These are phyloP conservation scores for Cryomyces antarcticus DNA, from an alignment of 495 filamentous ascomycete genomes.

Conservation along the genomic window DNA sequence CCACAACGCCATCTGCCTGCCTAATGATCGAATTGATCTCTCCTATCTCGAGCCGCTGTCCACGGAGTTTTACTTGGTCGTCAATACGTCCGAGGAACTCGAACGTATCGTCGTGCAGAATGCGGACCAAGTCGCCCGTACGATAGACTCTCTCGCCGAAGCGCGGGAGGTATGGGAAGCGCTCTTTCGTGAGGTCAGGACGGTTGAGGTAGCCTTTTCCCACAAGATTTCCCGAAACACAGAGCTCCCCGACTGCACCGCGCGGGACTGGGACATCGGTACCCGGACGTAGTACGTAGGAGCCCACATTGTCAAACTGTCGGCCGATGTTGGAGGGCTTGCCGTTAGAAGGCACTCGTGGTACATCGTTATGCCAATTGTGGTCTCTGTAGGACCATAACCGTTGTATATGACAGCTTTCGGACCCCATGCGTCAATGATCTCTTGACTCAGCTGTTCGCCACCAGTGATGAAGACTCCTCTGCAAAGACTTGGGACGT, in stretches of 20 bases:
- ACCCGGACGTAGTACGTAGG: constrained; percentile 53
- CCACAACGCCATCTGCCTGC: constrained; percentile 22
- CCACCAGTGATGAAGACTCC: constrained; percentile 64
- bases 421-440: constrained; percentile 47
- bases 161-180: constrained; percentile 33
- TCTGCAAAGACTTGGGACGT: constrained; percentile 43
- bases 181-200: constrained; percentile 40
- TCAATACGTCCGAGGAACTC: constrained; percentile 59
- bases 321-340: constrained; percentile 69
- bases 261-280: constrained; percentile 48
- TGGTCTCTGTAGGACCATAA: constrained; percentile 75
- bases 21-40: constrained; percentile 55
- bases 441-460: constrained; percentile 50
- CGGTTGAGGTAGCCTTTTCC: constrained; percentile 75
- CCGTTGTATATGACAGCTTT: constrained; percentile 49
- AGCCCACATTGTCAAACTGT: constrained; percentile 65
- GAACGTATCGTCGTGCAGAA: constrained; percentile 48
- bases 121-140: constrained; percentile 60
- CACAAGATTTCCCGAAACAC: constrained; percentile 67
- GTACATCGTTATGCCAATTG: constrained; percentile 72
- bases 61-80: constrained; percentile 63
- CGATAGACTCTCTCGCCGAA: constrained; percentile 43
- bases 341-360: constrained; percentile 45
- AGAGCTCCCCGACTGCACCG: constrained; percentile 74
- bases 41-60: constrained; percentile 54